phyloP scores from a whole-genome alignment of 805 yeast genomes.

The Suhomyces sp. region DNA sequence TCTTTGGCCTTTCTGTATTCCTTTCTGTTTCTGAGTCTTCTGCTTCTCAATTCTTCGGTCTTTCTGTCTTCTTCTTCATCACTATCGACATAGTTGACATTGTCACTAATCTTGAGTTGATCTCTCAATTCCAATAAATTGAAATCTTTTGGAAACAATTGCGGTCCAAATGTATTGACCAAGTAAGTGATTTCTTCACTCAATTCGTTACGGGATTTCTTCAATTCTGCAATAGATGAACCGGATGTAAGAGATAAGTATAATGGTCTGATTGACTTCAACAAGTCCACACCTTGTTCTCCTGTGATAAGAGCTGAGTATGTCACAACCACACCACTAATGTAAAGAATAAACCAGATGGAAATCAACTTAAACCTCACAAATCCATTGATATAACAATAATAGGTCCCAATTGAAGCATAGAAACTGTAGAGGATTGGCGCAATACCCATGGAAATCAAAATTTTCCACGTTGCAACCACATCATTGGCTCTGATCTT shows the following conservation, averaged over 20 bases:
- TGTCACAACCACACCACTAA: constrained; percentile 69
- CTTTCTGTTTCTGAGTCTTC: constrained; percentile 35
- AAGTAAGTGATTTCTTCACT: constrained; percentile 72
- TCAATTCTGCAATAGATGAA: constrained; percentile 54
- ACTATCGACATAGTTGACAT: constrained; percentile 33
- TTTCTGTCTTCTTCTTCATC: constrained; percentile 52
- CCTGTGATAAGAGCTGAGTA: constrained; percentile 91
- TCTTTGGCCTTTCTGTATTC: constrained; percentile 14
- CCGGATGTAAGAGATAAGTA: constrained; percentile 63
- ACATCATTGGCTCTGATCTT: constrained; percentile 92
- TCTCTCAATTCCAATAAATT: constrained; percentile 51
- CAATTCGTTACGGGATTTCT: constrained; percentile 57
- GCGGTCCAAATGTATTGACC: constrained; percentile 80
- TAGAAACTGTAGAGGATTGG: constrained; percentile 82
- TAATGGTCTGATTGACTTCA: constrained; percentile 79
- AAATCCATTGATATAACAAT: constrained; percentile 21
- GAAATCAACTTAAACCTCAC: constrained; percentile 30
- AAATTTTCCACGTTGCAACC: constrained; percentile 94
- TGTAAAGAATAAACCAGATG: constrained; percentile 47
- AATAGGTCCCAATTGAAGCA: constrained; percentile 56
- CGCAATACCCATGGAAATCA: constrained; percentile 84
- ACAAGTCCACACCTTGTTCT: constrained; percentile 87
- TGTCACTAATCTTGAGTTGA: constrained; percentile 25
- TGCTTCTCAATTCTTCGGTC: constrained; percentile 45
- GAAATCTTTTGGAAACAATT: constrained; percentile 78